Evolutionary conservation across 495 filamentous ascomycete genomes (phyloP), one percentile per base, ranked within the genome.

Genomic region (Xylaria venustula): DNA sequence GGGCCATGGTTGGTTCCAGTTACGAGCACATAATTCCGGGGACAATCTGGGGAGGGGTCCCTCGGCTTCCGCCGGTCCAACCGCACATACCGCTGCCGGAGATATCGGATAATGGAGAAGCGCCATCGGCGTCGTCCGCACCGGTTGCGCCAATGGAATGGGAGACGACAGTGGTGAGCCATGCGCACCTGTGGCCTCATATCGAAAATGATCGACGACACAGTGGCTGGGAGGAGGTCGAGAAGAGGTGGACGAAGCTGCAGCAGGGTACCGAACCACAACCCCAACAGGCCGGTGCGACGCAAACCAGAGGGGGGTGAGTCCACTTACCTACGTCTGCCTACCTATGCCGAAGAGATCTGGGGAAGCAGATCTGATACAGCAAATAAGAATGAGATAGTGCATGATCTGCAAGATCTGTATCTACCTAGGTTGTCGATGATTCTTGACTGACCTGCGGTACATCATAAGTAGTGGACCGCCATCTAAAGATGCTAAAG

Each of bases 151-250:
- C 19, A 3, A 57, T 57, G 50, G 67, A 70, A 15, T 70, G 67
- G 67, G 67, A 70, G 7, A 67, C 67, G 23, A 41, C 62, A 1
- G 8, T 70, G 1, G 50, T 67, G 12, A 49, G 54, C 28, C 64
- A 67, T 19, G 22, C 22, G 19, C 47, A 60, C 11, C 40, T 56
- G 2, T 64, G 54, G 60, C 40, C 64, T 23, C 55, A 57, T 25
- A 46, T 65, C n/a, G 22, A 54, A 0, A 45, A 47, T 12, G 67
- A 70, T 47, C 60, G 67, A 19, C 60, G 67, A 6, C 67, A 70
- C 7, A 70, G 65, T 37, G 68, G 68, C 7, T 70, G 68, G 68
- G 68, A 59, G 17, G 60, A 63, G 7, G 68, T 70, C 12, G 68
- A 70, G 60, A 64, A 41, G 53, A 48, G 54, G 58, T 70, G 68